Evolutionary conservation across 331 rosid species (phyloP).

Genomic region (Prunus yedoensis): DNA sequence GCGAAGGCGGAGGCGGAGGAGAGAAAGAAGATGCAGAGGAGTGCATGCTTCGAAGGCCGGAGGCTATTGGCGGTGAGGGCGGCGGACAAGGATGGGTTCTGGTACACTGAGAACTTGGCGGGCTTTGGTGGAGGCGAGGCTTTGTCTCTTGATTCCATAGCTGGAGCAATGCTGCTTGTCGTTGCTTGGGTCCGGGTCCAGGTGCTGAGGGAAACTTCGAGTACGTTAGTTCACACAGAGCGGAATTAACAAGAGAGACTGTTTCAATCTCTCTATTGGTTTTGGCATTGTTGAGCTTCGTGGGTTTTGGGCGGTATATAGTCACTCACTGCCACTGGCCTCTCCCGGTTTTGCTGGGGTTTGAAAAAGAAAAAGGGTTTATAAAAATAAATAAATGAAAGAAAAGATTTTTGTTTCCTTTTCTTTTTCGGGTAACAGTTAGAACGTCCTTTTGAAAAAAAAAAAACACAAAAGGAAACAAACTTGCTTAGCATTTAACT

Average conservation of each 20-base stretch:
- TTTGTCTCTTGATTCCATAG: constrained; percentile 49
- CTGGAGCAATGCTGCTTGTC: neutral
- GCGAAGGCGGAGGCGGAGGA: constrained; percentile 62
- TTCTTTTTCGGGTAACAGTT: too few species aligned
- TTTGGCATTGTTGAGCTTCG: neutral
- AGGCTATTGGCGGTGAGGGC: constrained; percentile 76
- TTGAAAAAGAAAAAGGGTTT: neutral
- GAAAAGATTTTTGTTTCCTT: too few species aligned
- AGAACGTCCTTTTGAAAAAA: too few species aligned
- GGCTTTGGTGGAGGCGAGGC: constrained; percentile 48
- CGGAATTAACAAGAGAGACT: too few species aligned
- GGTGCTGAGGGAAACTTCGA: neutral
- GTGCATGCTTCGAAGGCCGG: constrained; percentile 61
- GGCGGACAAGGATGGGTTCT: constrained; percentile 72
- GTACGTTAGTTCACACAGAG: neutral
- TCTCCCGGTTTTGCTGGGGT: neutral
- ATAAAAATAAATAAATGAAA: too few species aligned
- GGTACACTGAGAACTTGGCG: constrained; percentile 61
- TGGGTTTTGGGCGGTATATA: neutral
- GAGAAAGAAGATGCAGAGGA: constrained; percentile 56
- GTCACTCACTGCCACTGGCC: too few species aligned
- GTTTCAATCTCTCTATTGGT: neutral
- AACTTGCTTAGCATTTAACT: too few species aligned
- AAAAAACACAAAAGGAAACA: too few species aligned
- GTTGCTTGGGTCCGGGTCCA: too few species aligned